These are phyloP conservation scores for Sugiyamaella grinbergsii DNA, from an alignment of 1,139 yeast species.

Conservation along the genomic window DNA sequence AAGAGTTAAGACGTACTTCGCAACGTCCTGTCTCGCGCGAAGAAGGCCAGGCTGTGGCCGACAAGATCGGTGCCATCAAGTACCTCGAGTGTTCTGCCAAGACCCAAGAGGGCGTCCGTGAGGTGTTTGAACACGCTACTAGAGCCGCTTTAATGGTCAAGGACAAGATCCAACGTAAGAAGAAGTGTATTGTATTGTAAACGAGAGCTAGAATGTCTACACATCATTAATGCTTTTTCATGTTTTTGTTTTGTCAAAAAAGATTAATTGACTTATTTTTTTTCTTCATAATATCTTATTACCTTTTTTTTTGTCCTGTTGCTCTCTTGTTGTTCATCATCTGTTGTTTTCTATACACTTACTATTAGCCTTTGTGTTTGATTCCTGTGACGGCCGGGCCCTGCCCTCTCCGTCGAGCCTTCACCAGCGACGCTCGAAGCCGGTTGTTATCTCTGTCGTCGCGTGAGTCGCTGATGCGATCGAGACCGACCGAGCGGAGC, in stretches of 20 bases:
- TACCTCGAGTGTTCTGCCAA: slow-evolving; percentile 88
- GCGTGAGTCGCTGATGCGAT: background rate
- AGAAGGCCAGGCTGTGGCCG: slow-evolving; percentile 86
- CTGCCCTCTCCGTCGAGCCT: too few species aligned
- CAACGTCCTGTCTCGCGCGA: slow-evolving; percentile 82
- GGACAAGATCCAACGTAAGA: slow-evolving; percentile 46
- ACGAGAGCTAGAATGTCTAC: slow-evolving; percentile 9
- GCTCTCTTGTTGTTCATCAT: slow-evolving; percentile 4
- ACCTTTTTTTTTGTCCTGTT: slow-evolving; percentile 1
- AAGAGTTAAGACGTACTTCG: slow-evolving; percentile 76
- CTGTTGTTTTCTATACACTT: slow-evolving; percentile 7
- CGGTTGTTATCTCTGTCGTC: too few species aligned
- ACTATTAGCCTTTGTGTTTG: background rate
- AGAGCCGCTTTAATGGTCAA: slow-evolving; percentile 77
- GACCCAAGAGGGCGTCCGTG: slow-evolving; percentile 71
- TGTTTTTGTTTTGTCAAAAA: slow-evolving; percentile 6
- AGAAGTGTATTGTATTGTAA: slow-evolving; percentile 60
- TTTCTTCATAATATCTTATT: slow-evolving; percentile 1
- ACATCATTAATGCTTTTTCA: slow-evolving; percentile 5
- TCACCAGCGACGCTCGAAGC: too few species aligned
- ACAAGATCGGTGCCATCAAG: slow-evolving; percentile 75
- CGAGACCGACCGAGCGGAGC: slow-evolving; percentile 4
- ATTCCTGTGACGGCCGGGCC: slow-evolving; percentile 10
- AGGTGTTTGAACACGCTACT: slow-evolving; percentile 87
- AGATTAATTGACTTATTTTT: background rate